These are phyloP conservation scores for Flaveria floridana DNA, from an alignment of 140 eudicot genomes.

Conservation along the genomic window DNA sequence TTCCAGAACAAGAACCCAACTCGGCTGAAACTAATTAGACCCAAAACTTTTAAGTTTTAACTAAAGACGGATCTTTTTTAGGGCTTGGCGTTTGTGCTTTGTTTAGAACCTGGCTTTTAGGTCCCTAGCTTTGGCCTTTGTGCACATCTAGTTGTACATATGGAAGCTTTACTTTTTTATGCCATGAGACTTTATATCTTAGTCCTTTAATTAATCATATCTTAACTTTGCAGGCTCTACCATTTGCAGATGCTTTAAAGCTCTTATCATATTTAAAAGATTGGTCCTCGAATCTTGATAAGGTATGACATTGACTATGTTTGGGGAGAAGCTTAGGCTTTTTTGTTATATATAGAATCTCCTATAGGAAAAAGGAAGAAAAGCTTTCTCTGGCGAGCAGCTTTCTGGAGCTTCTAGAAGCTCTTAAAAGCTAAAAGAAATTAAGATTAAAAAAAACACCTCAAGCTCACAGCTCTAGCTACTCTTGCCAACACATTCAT, in stretches of 20 bases:
- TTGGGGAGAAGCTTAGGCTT: not conserved
- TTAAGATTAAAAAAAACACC: not conserved
- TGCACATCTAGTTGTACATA: conserved; percentile 1
- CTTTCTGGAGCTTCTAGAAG: not conserved
- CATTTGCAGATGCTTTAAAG: conserved; percentile 85
- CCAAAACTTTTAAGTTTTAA: not conserved
- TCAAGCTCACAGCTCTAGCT: not conserved
- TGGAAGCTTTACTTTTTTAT: not conserved
- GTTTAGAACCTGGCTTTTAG: not conserved
- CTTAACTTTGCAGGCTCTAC: conserved; percentile 65
- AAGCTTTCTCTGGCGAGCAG: not conserved
- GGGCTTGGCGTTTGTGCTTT: not conserved
- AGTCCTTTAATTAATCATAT: conserved; percentile 19
- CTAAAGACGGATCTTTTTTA: not conserved
- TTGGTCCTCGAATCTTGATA: conserved; percentile 68
- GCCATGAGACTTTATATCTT: not conserved
- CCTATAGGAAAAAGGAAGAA: not conserved
- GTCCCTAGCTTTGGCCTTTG: not conserved
- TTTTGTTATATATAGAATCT: not conserved
- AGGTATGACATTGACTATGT: conserved; percentile 45
- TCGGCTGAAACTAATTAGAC: not conserved
- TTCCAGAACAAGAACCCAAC: not conserved
- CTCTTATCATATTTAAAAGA: conserved; percentile 67
- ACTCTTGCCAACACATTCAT: not conserved
- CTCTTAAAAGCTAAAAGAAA: not conserved